Conservation (phyloP, 176 grass and related monocot species). For the Dendrocalamus sinicus region DNA sequence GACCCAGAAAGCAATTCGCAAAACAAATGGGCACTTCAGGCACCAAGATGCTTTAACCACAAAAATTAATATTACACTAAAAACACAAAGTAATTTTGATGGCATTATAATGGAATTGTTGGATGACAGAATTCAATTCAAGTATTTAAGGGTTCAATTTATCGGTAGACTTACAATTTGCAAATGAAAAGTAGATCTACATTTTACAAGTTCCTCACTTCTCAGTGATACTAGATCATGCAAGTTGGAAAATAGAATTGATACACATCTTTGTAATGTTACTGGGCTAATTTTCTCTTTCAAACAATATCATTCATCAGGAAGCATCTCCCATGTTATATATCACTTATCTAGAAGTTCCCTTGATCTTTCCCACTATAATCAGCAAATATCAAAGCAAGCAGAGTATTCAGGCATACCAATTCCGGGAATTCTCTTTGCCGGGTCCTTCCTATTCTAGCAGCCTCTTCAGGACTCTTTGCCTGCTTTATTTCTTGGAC, state of each 20-base stretch:
- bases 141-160: conserved; percentile 5
- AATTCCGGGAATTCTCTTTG: conserved; percentile 79
- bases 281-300: neutral
- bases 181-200: neutral
- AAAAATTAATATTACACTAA: neutral
- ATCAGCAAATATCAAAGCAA: neutral
- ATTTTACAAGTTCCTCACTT: neutral
- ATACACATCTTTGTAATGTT: no score
- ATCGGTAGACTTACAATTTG: neutral
- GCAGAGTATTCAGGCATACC: conserved; percentile 55
- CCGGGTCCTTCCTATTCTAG: conserved; percentile 78
- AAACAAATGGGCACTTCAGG: neutral
- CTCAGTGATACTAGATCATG: neutral
- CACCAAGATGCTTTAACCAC: neutral
- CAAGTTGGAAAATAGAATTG: no score
- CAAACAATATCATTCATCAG: neutral
- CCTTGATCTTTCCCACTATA: neutral
- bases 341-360: neutral
- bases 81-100: neutral
- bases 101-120: conserved; percentile 4
- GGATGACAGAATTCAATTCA: neutral
- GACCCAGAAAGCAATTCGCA: neutral
- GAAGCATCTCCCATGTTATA: neutral
- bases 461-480: conserved; percentile 93
- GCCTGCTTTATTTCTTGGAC: conserved; percentile 80